These are phyloP conservation scores for Nothophoma quercina DNA, from an alignment of 2,329 filamentous ascomycete genomes.

Conservation along the genomic window DNA sequence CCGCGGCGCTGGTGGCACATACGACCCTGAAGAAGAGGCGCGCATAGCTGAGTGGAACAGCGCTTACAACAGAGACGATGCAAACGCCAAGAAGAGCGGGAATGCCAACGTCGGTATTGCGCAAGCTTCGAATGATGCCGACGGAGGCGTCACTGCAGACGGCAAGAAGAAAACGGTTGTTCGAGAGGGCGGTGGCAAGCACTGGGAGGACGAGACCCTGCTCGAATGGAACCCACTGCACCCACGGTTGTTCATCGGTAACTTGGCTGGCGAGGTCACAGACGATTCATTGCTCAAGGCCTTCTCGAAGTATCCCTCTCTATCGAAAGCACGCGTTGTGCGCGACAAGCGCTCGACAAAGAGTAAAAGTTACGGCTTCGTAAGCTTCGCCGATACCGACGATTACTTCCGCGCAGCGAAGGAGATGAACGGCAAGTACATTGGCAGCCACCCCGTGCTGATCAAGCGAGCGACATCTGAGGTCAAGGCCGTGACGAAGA, in stretches of 20 bases:
- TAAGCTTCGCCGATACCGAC: constrained; percentile 93
- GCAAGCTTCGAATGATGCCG: constrained; percentile 52
- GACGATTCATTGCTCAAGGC: constrained; percentile 95
- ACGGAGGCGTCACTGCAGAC: constrained; percentile 57
- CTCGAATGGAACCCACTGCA: constrained; percentile 97
- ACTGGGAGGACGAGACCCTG: constrained; percentile 86
- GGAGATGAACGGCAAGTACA: constrained; percentile 99
- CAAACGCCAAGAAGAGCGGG: constrained; percentile 51
- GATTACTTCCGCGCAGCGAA: constrained; percentile 96
- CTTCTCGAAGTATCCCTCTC: constrained; percentile 84
- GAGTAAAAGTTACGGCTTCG: constrained; percentile 95
- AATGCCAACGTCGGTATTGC: constrained; percentile 52
- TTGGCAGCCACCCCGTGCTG: constrained; percentile 92
- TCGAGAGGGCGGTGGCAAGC: constrained; percentile 87
- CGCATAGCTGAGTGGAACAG: constrained; percentile 96
- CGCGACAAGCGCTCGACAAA: constrained; percentile 96
- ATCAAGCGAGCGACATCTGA: constrained; percentile 91
- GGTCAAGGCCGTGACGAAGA: constrained; percentile 76
- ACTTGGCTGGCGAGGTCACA: constrained; percentile 95
- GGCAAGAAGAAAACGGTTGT: constrained; percentile 85
- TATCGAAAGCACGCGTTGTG: constrained; percentile 92
- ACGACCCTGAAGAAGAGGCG: constrained; percentile 83
- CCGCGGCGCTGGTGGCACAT: constrained; percentile 46
- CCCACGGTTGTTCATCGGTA: constrained; percentile 94
- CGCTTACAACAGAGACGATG: constrained; percentile 76